These are phyloP conservation scores for Metrosideros polymorpha DNA, from an alignment of 441 rosid species.

Conservation along the genomic window DNA sequence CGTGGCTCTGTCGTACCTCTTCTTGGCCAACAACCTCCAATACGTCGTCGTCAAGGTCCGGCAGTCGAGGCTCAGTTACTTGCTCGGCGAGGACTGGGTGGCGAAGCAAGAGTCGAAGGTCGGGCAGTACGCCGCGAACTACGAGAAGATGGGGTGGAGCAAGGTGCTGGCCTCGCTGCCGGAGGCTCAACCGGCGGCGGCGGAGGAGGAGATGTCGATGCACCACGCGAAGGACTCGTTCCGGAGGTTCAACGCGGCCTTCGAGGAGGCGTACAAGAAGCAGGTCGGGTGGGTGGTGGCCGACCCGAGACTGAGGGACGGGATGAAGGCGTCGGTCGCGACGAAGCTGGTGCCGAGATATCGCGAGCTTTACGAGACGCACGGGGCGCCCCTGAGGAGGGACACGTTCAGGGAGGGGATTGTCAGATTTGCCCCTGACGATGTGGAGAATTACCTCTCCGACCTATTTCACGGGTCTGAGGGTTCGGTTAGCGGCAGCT, in stretches of 20 bases:
- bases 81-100: constrained; percentile 67
- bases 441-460: constrained; percentile 57
- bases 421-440: constrained; percentile 57
- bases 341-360: constrained; percentile 32
- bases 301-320: constrained; percentile 50
- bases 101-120: constrained; percentile 48
- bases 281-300: constrained; percentile 54
- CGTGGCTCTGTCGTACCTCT: constrained; percentile 65
- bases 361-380: constrained; percentile 24
- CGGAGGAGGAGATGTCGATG: constrained; percentile 13
- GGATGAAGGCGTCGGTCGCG: constrained; percentile 44
- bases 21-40: constrained; percentile 70
- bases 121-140: constrained; percentile 48
- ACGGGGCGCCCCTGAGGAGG: constrained; percentile 4
- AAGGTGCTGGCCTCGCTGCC: constrained; percentile 38
- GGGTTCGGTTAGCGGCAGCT: constrained; percentile 32
- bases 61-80: constrained; percentile 31
- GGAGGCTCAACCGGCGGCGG: constrained; percentile 6
- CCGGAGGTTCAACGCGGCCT: constrained; percentile 38
- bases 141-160: constrained; percentile 67
- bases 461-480: constrained; percentile 39
- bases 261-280: constrained; percentile 43
- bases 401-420: constrained; percentile 3
- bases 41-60: constrained; percentile 57
- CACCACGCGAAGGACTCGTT: constrained; percentile 24